Percentiles rank a stretch among this genome's conserved stretches.
Evolutionary conservation across 2,329 filamentous ascomycete genomes (phyloP).

Genomic region (Trichothecium roseum): DNA sequence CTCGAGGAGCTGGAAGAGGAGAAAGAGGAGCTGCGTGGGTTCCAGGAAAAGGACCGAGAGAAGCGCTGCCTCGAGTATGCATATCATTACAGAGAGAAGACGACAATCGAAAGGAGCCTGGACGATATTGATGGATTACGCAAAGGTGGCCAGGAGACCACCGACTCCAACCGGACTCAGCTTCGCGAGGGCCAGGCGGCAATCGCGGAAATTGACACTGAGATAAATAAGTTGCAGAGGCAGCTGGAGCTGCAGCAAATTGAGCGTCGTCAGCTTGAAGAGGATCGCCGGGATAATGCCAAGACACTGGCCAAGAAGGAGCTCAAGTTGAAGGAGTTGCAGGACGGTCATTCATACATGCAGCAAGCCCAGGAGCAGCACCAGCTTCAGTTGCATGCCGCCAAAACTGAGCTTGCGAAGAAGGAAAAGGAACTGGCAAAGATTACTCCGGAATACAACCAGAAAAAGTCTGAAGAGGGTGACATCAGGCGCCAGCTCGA

Average conservation of each 20-base stretch:
- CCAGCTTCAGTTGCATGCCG: conserved; percentile 58
- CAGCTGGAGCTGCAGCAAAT: conserved; percentile 76
- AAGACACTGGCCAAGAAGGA: conserved; percentile 77
- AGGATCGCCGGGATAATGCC: conserved; percentile 75
- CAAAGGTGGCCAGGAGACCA: conserved; percentile 73
- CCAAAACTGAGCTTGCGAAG: conserved; percentile 62
- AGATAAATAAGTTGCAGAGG: conserved; percentile 71
- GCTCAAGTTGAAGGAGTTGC: conserved; percentile 69
- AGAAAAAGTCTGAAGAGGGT: conserved; percentile 62
- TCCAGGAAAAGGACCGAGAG: conserved; percentile 91
- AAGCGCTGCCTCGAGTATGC: conserved; percentile 88
- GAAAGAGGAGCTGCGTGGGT: conserved; percentile 88
- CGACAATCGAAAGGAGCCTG: conserved; percentile 64
- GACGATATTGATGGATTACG: conserved; percentile 75
- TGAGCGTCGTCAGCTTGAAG: conserved; percentile 79
- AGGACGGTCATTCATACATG: conserved; percentile 70
- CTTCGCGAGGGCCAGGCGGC: conserved; percentile 73
- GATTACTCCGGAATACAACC: conserved; percentile 67
- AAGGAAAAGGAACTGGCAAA: conserved; percentile 68
- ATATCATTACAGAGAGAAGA: conserved; percentile 82
- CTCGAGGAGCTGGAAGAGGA: conserved; percentile 88
- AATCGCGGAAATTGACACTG: conserved; percentile 63
- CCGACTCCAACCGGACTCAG: conserved; percentile 67
- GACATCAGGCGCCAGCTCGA: conserved; percentile 63
- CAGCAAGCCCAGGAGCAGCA: conserved; percentile 64